Conservation (phyloP, 2,329 filamentous ascomycete species). For the Aschersonia sp. region DNA sequence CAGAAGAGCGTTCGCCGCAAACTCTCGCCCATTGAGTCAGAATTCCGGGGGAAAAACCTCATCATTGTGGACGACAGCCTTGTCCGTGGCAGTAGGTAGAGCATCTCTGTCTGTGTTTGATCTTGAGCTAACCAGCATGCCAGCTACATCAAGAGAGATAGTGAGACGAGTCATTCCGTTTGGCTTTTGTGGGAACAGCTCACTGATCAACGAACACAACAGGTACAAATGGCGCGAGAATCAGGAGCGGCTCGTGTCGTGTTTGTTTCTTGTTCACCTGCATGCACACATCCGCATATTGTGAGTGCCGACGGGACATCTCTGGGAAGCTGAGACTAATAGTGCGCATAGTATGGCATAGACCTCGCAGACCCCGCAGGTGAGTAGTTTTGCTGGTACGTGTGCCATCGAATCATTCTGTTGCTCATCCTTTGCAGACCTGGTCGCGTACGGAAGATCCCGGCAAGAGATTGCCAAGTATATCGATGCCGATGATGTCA, state of each 20-base stretch:
- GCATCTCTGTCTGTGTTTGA: conserved; percentile 31
- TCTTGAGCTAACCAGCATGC: background rate
- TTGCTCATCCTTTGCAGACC: conserved; percentile 12
- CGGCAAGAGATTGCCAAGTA: conserved; percentile 19
- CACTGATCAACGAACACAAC: conserved; percentile 4
- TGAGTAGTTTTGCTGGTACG: background rate
- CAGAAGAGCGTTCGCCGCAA: conserved; percentile 84
- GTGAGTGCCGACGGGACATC: conserved; percentile 32
- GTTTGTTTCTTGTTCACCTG: conserved; percentile 70
- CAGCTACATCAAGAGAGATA: background rate
- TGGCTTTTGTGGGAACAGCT: conserved; percentile 1
- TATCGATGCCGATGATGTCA: conserved; percentile 5
- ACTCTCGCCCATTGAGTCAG: conserved; percentile 70
- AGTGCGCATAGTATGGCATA: conserved; percentile 23
- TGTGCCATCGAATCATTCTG: background rate
- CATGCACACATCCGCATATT: conserved; percentile 75
- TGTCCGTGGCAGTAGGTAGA: conserved; percentile 41
- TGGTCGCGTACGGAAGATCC: conserved; percentile 26
- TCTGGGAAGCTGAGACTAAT: background rate
- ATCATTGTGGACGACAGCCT: conserved; percentile 82
- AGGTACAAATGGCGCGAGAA: conserved; percentile 59
- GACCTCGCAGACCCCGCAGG: conserved; percentile 25
- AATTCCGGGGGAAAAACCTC: conserved; percentile 71
- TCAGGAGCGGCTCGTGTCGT: conserved; percentile 70
- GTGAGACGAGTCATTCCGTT: background rate